Evolutionary conservation across 345 rosid genomes (phyloP).

Genomic region (Gossypium ekmanianum): DNA sequence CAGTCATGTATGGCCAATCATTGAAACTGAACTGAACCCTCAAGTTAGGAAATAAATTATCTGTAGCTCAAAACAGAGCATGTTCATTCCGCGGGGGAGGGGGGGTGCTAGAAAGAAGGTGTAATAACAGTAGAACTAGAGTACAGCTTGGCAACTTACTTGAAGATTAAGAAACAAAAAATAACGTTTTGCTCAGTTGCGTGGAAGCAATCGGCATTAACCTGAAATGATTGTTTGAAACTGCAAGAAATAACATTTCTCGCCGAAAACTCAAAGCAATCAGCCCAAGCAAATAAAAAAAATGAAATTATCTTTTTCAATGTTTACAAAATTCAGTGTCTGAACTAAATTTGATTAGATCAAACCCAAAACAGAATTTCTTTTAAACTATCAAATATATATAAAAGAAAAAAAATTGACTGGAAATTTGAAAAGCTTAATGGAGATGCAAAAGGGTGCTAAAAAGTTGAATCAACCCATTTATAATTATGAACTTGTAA

Average conservation of each 20-base stretch:
- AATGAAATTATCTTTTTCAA: not conserved
- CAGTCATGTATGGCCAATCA: not conserved
- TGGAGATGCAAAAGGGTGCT: not conserved
- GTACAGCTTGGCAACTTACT: not conserved
- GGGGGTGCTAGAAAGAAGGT: not conserved
- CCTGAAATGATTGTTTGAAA: slow-evolving; percentile 16
- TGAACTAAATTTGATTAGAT: not conserved
- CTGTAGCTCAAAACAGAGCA: not conserved
- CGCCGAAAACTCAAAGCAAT: slow-evolving; percentile 10
- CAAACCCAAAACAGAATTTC: not conserved
- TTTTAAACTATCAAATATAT: not conserved
- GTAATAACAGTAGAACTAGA: not conserved
- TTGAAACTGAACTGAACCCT: not conserved
- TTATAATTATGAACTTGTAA: not conserved
- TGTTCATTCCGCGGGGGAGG: not conserved
- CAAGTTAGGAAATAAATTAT: not conserved
- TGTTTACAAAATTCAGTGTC: not conserved
- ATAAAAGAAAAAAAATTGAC: not conserved
- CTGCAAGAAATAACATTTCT: slow-evolving; percentile 7
- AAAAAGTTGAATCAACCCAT: not conserved
- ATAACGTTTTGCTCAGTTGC: not conserved
- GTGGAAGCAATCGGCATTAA: not conserved
- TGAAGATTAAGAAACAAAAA: not conserved
- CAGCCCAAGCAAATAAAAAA: not conserved
- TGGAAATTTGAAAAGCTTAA: not conserved